Evolutionary conservation across 2,329 filamentous ascomycete genomes (phyloP).

Genomic region (Aureobasidium sp.): DNA sequence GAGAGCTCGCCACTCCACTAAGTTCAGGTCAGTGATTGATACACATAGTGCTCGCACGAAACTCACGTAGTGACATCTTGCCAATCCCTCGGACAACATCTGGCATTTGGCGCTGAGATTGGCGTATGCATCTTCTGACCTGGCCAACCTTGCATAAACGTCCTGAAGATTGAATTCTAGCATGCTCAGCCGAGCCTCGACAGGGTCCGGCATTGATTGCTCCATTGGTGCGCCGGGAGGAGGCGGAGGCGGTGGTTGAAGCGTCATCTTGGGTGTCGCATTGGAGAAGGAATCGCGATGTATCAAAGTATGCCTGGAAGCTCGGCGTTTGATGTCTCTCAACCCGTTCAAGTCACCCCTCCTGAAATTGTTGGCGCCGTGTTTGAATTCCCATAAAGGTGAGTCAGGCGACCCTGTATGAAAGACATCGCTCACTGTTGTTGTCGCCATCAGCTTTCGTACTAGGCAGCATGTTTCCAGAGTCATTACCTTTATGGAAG

Average conservation of each 20-base stretch:
- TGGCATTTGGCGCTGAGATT: slow-evolving; percentile 75
- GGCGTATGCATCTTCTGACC: slow-evolving; percentile 75
- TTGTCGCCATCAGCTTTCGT: slow-evolving; percentile 1
- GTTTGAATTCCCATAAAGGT: slow-evolving; percentile 97
- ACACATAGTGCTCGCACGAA: not conserved
- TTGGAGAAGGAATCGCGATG: slow-evolving; percentile 78
- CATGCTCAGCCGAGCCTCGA: slow-evolving; percentile 63
- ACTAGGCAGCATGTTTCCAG: not conserved
- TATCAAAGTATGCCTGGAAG: slow-evolving; percentile 85
- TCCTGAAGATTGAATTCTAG: slow-evolving; percentile 81
- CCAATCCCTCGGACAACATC: slow-evolving; percentile 69
- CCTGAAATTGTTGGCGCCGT: slow-evolving; percentile 95
- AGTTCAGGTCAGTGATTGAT: slow-evolving; percentile 17
- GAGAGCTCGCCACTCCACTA: slow-evolving; percentile 82
- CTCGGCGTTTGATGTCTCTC: slow-evolving; percentile 89
- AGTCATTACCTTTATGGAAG: slow-evolving; percentile 81
- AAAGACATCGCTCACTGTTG: slow-evolving; percentile 89
- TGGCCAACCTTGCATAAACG: slow-evolving; percentile 62
- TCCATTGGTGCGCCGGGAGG: slow-evolving; percentile 43
- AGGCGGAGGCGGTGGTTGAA: slow-evolving; percentile 59
- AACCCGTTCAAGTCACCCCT: slow-evolving; percentile 84
- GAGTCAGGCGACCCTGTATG: slow-evolving; percentile 90
- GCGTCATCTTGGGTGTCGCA: slow-evolving; percentile 50
- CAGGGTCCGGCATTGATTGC: slow-evolving; percentile 61
- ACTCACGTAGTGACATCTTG: slow-evolving; percentile 47